Evolutionary conservation across 345 rosid species (phyloP), one percentile per base, ranked within the genome.

Genomic region (Linum trigynum): DNA sequence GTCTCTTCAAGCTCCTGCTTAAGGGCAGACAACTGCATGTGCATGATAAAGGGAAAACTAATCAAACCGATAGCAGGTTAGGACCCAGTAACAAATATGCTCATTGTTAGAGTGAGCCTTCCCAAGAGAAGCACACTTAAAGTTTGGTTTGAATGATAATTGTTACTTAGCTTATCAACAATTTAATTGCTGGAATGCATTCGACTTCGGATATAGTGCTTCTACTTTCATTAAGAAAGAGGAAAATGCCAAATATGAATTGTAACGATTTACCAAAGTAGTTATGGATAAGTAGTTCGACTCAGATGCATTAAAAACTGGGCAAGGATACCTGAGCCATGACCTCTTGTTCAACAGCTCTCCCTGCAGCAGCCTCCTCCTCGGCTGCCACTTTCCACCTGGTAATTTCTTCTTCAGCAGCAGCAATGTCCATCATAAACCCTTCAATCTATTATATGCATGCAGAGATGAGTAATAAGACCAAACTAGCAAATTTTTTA

Each of bases 301-400:
- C 1, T 23, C 32, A 23, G 32, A 23, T 23, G 32, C 1, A 0
- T 1, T 23, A 41, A 41, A 41, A 8, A 14, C 12, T 48, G 8
- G 53, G 53, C 14, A 7, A 48, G 53, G 15, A 9, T 70, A 91
- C 99, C 94, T 87, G 87, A 50, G 86, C 74, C 8, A 80, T 67
- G 72, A 82, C 82, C 61, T 90, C 95, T 71, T 83, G 92, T 74
- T 94, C 99, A 72, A 94, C 85, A 67, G 91, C 95, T 83, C 86
- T 78, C 57, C 96, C 99, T 10, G 98, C 99, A 73, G 91, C 97
- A 72, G 99, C 98, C 77, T 91, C 99, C 67, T 95, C 86, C 83
- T 91, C 99, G 57, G 98, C 99, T 71, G 99, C 99, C 51, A 82
- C 83, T 87, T 91, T 95, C 99, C 99, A 95, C 81, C 99, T 84